Percentiles rank a stretch among this genome's conserved stretches.
Conservation (phyloP, 176 grass and related monocot genomes). For the Lolium perenne region DNA sequence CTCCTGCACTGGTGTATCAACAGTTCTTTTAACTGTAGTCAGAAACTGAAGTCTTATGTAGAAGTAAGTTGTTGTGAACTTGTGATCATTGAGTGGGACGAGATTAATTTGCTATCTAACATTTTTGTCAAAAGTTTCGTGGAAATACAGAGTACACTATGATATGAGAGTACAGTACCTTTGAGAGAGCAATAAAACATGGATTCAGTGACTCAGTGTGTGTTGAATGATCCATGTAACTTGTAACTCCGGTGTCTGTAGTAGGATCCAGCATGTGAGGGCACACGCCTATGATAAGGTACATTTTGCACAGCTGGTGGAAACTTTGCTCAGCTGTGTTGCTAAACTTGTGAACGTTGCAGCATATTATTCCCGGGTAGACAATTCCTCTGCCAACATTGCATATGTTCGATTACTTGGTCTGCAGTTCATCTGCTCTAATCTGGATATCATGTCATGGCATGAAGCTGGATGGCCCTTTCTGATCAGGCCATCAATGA, state of each 20-base stretch:
- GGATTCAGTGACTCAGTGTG: background rate
- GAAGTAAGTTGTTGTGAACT: background rate
- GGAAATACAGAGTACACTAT: background rate
- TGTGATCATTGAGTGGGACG: background rate
- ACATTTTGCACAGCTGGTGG: conserved; percentile 10
- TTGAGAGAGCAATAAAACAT: conserved; percentile 20
- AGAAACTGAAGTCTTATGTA: conserved; percentile 21
- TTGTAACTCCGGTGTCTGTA: background rate
- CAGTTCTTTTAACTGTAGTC: background rate
- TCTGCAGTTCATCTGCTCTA: conserved; percentile 57
- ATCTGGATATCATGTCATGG: conserved; percentile 52
- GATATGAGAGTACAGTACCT: conserved; percentile 27
- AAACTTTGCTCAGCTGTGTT: background rate
- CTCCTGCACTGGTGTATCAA: background rate
- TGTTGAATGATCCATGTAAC: conserved; percentile 22
- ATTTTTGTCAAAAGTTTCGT: conserved; percentile 7
- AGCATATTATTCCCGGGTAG: conserved; percentile 31
- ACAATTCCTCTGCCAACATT: conserved; percentile 52
- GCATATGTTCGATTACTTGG: conserved; percentile 60
- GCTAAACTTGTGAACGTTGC: background rate
- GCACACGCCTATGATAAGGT: conserved; percentile 12
- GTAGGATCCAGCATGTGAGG: conserved; percentile 13
- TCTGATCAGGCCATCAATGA: conserved; percentile 68
- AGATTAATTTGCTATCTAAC: conserved; percentile 8
- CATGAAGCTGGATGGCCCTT: conserved; percentile 49